These are phyloP conservation scores for Actinidia chinensis DNA, from an alignment of 179 eudicot species.

Conservation along the genomic window DNA sequence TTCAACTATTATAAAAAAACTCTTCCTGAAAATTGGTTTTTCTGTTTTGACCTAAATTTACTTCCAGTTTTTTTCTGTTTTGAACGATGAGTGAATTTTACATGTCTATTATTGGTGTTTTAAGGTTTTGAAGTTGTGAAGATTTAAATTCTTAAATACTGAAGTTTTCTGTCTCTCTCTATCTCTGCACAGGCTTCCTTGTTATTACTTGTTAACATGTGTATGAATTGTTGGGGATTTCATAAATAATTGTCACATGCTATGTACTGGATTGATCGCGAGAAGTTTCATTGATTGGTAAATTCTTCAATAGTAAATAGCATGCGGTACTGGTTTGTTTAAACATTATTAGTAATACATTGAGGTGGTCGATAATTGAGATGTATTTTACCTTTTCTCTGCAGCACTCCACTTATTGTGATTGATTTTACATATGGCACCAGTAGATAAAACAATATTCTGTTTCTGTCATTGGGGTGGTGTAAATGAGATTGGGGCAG, in stretches of 20 bases:
- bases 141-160: not conserved
- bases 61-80: not conserved
- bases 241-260: not conserved
- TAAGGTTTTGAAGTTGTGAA: not conserved
- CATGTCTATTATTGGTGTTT: not conserved
- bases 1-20: not conserved
- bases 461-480: slow-evolving; percentile 28
- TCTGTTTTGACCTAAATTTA: not conserved
- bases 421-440: slow-evolving; percentile 10
- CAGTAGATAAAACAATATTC: slow-evolving; percentile 14
- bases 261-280: not conserved
- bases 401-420: slow-evolving; percentile 4
- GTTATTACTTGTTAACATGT: too few relatives aligned
- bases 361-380: not conserved
- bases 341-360: not conserved
- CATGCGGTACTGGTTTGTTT: not conserved
- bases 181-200: too few relatives aligned
- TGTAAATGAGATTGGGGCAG: not conserved
- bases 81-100: not conserved
- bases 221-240: not conserved
- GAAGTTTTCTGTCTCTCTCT: not conserved
- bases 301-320: not conserved
- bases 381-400: slow-evolving; percentile 1
- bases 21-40: not conserved
- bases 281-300: not conserved